Percentiles rank a stretch among this genome's conserved stretches.
phyloP scores from a whole-genome alignment of 805 yeast genomes.

The Candida silvicultrix region DNA sequence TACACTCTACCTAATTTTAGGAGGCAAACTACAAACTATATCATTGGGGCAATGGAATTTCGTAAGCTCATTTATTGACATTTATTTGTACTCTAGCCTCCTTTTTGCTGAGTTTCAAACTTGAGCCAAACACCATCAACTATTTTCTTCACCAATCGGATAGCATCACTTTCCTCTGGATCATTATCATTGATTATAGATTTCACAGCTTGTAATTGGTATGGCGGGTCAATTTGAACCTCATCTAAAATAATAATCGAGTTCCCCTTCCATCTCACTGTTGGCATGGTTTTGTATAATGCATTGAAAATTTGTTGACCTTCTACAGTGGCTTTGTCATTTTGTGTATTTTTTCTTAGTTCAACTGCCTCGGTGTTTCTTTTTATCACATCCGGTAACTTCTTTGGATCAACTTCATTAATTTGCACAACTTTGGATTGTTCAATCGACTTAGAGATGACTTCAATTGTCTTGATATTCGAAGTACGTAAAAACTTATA shows the following conservation, averaged over 20 bases:
- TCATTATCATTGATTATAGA: constrained; percentile 3
- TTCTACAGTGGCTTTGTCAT: constrained; percentile 32
- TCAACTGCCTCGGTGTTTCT: constrained; percentile 18
- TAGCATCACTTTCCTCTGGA: constrained; percentile 21
- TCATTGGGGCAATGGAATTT: background rate
- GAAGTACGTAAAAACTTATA: constrained; percentile 51
- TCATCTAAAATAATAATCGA: constrained; percentile 40
- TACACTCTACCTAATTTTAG: too few species aligned
- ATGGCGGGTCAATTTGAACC: constrained; percentile 39
- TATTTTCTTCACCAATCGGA: constrained; percentile 38
- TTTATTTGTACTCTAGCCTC: constrained; percentile 33
- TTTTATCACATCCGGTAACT: constrained; percentile 10
- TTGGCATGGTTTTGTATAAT: constrained; percentile 36
- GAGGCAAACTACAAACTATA: too few species aligned
- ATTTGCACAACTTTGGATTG: constrained; percentile 12
- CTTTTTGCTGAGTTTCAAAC: constrained; percentile 39
- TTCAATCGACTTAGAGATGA: constrained; percentile 32
- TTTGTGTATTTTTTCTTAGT: constrained; percentile 21
- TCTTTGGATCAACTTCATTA: constrained; percentile 8
- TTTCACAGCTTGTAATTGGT: constrained; percentile 23
- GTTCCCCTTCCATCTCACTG: constrained; percentile 37
- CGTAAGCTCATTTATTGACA: background rate
- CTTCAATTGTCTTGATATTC: constrained; percentile 48
- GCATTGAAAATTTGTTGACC: constrained; percentile 40
- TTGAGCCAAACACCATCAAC: constrained; percentile 44